phyloP scores from a whole-genome alignment of 192 early-diverging fungal genomes.

The Coemansia sp. region DNA sequence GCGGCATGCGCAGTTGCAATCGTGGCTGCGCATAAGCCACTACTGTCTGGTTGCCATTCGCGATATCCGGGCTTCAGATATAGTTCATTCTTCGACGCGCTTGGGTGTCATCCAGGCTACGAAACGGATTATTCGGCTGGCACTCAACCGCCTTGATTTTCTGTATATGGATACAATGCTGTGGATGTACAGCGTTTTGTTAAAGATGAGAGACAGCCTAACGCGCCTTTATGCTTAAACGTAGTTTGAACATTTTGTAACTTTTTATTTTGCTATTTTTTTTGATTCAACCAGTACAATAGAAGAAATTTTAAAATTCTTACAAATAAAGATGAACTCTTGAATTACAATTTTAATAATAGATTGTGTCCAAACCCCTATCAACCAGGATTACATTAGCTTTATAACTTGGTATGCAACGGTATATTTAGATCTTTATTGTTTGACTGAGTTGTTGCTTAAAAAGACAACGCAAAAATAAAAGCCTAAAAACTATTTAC shows the following conservation, averaged over 20 bases:
- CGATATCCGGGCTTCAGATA: conserved; percentile 36
- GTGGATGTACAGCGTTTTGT: conserved; percentile 13
- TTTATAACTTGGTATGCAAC: too few relatives aligned
- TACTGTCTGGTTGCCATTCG: conserved; percentile 49
- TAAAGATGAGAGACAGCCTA: conserved; percentile 27
- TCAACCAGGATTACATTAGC: too few relatives aligned
- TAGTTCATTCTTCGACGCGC: conserved; percentile 22
- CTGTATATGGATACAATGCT: conserved; percentile 26
- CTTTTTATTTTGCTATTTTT: not conserved
- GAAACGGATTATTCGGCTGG: conserved; percentile 13
- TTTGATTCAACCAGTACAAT: not conserved
- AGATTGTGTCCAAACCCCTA: too few relatives aligned
- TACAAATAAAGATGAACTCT: not conserved
- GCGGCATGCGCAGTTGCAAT: conserved; percentile 43
- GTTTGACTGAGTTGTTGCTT: too few relatives aligned
- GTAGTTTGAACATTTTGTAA: not conserved
- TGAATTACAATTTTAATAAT: too few relatives aligned
- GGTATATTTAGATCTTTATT: too few relatives aligned
- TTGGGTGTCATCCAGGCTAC: conserved; percentile 5
- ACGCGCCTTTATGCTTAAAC: conserved; percentile 2
- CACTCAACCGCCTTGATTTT: conserved; percentile 34
- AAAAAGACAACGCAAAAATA: too few relatives aligned
- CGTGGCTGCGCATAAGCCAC: conserved; percentile 44
- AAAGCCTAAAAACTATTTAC: too few relatives aligned
- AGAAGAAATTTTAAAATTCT: not conserved